Base-by-base conservation (phyloP, 495 filamentous ascomycete species). In the Cudoniella acicularis region DNA sequence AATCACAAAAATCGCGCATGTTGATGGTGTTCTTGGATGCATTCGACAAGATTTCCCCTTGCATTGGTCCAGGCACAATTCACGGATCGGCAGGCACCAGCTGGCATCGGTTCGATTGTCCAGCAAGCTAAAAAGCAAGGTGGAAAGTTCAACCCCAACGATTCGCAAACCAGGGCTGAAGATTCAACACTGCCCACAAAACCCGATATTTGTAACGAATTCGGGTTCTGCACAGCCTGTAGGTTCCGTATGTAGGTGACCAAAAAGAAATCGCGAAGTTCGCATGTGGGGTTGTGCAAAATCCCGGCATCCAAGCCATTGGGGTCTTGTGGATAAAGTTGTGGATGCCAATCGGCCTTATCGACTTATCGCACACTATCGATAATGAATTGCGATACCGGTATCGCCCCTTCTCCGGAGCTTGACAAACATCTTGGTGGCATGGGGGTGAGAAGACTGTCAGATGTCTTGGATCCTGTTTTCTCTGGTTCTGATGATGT, bases 1-100 rank as follows among this genome's bases (percentile, higher is more conserved):
- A 50, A 50, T 50, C 48, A 50, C 48, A 50, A 50, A 53, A 53
- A 53, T 53, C 10, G 21, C 50, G 50, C 50, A 53, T 36, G 4
- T 36, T 36, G 30, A 13, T 13, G 30, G 30, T 13, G 30, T 6
- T n/a, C n/a, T 4, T 36, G 30, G 30, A 13, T 36, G 30, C 30
- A 6, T 36, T 36, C 30, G 30, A 4, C 6, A 36, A 6, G 30
- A 4, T 36, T 36, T 36, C 30, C 30, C 30, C 30, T 36, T 36
- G 30, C 30, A 36, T 36, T 36, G 30, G 30, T 36, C 30, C 30
- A 36, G 30, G 30, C 30, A 36, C 30, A 6, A n/a, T 36, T 13
- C 30, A 13, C 6, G 4, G 30, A 36, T 36, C 30, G 30, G 30
- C 30, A 36, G 30, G 30, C 30, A 36, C 30, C 4, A 36, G 13